These are phyloP conservation scores for Lignosus rhinocerotis DNA, from an alignment of 1,284 basidiomycete genomes.

Conservation along the genomic window DNA sequence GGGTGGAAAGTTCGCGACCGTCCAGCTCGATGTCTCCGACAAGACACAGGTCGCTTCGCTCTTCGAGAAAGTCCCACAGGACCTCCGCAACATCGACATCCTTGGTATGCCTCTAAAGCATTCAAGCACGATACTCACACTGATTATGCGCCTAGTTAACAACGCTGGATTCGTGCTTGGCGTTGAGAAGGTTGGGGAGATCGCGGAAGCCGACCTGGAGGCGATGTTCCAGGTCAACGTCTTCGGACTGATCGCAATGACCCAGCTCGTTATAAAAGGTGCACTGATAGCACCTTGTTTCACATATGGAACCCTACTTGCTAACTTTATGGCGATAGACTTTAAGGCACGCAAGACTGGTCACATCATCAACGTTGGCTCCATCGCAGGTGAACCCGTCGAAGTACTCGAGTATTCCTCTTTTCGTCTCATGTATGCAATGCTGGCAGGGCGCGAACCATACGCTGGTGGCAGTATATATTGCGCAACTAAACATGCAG, in stretches of 20 bases:
- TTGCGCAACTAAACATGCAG: constrained; percentile 87
- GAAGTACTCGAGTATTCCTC: not conserved
- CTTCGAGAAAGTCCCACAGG: constrained; percentile 66
- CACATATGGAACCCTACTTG: not conserved
- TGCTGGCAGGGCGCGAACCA: constrained; percentile 84
- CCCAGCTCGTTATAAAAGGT: constrained; percentile 79
- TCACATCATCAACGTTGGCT: constrained; percentile 95
- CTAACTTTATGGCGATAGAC: constrained; percentile 43
- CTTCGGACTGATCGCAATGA: constrained; percentile 82
- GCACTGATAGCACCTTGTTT: constrained; percentile 7
- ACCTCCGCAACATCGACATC: constrained; percentile 70
- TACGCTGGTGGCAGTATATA: constrained; percentile 88
- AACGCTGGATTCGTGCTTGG: constrained; percentile 89
- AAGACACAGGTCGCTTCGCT: constrained; percentile 65
- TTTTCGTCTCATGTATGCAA: not conserved
- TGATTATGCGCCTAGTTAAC: constrained; percentile 55
- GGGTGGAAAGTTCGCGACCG: constrained; percentile 67
- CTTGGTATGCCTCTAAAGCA: constrained; percentile 51
- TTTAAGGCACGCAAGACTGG: constrained; percentile 89
- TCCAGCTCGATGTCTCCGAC: constrained; percentile 79
- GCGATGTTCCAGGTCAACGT: constrained; percentile 95
- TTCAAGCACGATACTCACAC: not conserved
- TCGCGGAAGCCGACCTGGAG: constrained; percentile 75
- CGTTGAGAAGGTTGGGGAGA: constrained; percentile 79
- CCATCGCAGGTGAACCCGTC: constrained; percentile 70